Percentiles rank a stretch among this genome's conserved stretches.
phyloP scores from a whole-genome alignment of 257 asterid species.

The Lithospermum erythrorhizon region DNA sequence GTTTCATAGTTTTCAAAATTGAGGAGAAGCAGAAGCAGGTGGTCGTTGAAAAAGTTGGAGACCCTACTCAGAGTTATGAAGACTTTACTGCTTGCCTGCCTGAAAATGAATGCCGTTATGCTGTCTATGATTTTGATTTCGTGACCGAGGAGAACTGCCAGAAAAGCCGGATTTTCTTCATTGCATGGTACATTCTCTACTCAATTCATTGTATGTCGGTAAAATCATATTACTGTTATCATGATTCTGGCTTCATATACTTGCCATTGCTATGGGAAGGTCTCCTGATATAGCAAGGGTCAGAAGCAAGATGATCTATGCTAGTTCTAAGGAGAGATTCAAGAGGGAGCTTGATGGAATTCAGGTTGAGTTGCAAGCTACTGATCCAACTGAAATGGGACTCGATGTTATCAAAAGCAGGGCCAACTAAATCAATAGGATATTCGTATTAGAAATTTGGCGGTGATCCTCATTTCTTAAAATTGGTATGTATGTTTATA shows the following conservation, averaged over 20 bases:
- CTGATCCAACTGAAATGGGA: slow-evolving; percentile 7
- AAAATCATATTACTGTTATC: background rate
- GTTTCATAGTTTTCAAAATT: slow-evolving; percentile 14
- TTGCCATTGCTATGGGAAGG: background rate
- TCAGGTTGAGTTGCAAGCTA: slow-evolving; percentile 3
- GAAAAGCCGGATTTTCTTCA: slow-evolving; percentile 16
- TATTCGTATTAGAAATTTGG: background rate
- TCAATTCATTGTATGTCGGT: background rate
- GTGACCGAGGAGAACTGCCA: slow-evolving; percentile 17
- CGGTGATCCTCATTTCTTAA: background rate
- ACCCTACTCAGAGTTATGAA: slow-evolving; percentile 11
- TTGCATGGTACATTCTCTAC: slow-evolving; percentile 12
- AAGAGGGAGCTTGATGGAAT: slow-evolving; percentile 5
- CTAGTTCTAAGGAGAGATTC: slow-evolving; percentile 1
- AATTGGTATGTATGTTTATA: background rate
- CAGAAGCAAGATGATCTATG: slow-evolving; percentile 7
- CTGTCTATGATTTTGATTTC: slow-evolving; percentile 17
- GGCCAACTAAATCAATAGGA: background rate
- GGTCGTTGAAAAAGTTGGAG: slow-evolving; percentile 16
- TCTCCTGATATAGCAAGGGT: slow-evolving; percentile 9
- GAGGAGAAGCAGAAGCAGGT: slow-evolving; percentile 18
- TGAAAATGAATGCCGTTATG: slow-evolving; percentile 14
- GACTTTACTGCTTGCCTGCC: slow-evolving; percentile 14
- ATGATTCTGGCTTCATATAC: background rate
- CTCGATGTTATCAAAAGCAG: slow-evolving; percentile 5